Base-by-base conservation (phyloP, 2,329 filamentous ascomycete species). In the Periconia digitata region DNA sequence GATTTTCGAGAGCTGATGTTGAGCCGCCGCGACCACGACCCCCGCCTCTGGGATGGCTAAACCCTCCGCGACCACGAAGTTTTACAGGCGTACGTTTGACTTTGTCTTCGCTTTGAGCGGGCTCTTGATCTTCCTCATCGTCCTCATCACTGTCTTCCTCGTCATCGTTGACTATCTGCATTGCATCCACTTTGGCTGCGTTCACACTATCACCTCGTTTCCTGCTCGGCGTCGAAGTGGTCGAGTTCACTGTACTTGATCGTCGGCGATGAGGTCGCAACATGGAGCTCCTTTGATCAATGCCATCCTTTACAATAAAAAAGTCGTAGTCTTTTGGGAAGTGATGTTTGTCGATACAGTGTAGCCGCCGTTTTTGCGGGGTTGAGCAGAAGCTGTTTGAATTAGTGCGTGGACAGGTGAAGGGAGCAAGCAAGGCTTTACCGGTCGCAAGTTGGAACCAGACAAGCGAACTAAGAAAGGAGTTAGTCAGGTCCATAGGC, bases 271-370 rank as follows among this genome's bases (percentile, higher is more conserved):
- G 72, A 49, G 71, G 69, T 42, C 72, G 77, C 12, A 97, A 76
- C 72, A 99, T 84, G 16, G 90, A 95, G 37, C 79, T 85, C 43
- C 89, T 83, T 40, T 86, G 86, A 63, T 96, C 92, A 51, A 96
- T 89, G n/a, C 94, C 94, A 53, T 90, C 85, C 56, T 91, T 89
- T 2, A 95, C 87, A 44, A 97, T 83, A 42, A 85, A 64, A 50
- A 72, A 71, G 49, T 70, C 66, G 50, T 70, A 72, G 41, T 66
- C 60, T 21, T 83, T 85, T 10, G 92, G 92, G 66, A 94, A 99
- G 74, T 86, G 81, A 72, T 99, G 94, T 74, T 96, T 96, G 76
- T 96, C 92, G 58, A 96, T 90, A 56, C 96, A 79, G 76, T 99
- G 92, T 68, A 90, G 83, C 27, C 89, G 82, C 38, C 94, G 83